Conservation (phyloP, 1,139 yeast genomes). For the Pneumocystis jirovecii region DNA sequence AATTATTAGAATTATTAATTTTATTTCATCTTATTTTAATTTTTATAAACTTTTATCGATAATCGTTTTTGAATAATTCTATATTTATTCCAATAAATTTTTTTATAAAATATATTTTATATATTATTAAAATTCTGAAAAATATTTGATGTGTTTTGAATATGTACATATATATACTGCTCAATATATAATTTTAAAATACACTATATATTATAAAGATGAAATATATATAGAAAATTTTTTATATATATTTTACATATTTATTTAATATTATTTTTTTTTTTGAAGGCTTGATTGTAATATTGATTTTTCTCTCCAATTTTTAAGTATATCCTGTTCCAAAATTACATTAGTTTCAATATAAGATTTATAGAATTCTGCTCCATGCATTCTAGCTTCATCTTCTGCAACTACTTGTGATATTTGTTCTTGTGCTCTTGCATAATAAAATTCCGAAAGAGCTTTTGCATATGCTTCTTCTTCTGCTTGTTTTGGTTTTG, state of each 20-base stretch:
- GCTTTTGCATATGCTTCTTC: slow-evolving; percentile 70
- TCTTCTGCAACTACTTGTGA: slow-evolving; percentile 62
- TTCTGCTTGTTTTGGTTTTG: slow-evolving; percentile 19
- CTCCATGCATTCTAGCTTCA: slow-evolving; percentile 38
- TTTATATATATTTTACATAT: not conserved
- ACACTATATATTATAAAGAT: not conserved
- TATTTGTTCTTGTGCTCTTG: slow-evolving; percentile 73
- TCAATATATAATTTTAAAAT: not conserved
- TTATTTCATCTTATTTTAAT: not conserved
- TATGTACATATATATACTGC: not conserved
- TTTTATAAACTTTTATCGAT: not conserved
- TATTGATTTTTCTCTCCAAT: not conserved
- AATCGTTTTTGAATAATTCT: not conserved
- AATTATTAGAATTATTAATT: not conserved
- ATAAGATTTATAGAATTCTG: not conserved
- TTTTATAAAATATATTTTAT: not conserved
- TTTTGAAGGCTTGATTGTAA: not conserved
- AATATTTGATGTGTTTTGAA: not conserved
- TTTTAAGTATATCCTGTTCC: not conserved
- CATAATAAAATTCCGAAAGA: slow-evolving; percentile 69
- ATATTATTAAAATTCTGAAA: not conserved
- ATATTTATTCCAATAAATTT: not conserved
- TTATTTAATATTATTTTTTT: not conserved
- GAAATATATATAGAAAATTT: not conserved
- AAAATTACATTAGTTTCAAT: not conserved